Conservation (phyloP, 805 yeast species). For the Nakazawaea pomicola region DNA sequence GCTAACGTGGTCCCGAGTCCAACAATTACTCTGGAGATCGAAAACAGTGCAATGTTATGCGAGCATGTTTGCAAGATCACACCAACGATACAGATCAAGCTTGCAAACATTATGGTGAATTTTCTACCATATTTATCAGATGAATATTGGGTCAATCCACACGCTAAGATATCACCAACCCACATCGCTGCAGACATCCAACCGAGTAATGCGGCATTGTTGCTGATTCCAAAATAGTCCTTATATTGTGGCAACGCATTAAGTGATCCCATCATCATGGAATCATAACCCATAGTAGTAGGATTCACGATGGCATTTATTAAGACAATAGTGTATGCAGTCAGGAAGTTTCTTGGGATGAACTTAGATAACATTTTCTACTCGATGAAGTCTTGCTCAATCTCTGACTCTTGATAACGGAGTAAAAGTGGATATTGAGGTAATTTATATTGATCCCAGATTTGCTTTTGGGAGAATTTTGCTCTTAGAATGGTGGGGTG, state of each 20-base stretch:
- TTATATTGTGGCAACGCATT: conserved; percentile 21
- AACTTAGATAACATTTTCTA: conserved; percentile 1
- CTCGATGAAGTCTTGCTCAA: no score
- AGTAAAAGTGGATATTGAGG: no score
- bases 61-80: conserved; percentile 34
- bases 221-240: conserved; percentile 18
- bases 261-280: conserved; percentile 22
- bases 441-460: no score
- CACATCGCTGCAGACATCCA: conserved; percentile 23
- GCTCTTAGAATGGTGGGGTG: no score
- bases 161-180: conserved; percentile 24
- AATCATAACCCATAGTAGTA: conserved; percentile 24
- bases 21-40: conserved; percentile 29
- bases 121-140: conserved; percentile 25
- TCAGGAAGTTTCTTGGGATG: neutral
- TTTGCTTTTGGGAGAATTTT: no score
- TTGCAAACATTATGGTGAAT: conserved; percentile 23
- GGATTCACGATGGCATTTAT: conserved; percentile 19
- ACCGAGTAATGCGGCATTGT: conserved; percentile 20
- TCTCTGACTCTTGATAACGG: no score
- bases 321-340: neutral
- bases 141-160: conserved; percentile 21
- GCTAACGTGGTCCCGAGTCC: conserved; percentile 31
- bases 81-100: conserved; percentile 25
- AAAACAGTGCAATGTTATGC: conserved; percentile 30